Evolutionary conservation across 2,329 filamentous ascomycete genomes (phyloP).

Genomic region (Cordyceps fumosorosea): DNA sequence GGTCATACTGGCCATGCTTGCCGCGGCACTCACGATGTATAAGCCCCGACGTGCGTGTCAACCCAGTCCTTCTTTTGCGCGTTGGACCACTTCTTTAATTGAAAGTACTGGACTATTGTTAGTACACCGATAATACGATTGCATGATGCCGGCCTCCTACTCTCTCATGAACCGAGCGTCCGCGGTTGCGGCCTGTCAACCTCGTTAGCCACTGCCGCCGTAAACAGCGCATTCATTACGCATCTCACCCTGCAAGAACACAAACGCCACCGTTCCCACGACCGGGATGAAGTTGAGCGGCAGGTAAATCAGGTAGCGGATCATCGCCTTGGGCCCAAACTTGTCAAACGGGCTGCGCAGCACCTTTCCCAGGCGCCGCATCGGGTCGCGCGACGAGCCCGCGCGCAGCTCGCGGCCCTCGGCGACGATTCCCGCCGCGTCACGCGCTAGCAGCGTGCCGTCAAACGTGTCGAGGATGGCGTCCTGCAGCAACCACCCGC

Average conservation of each 20-base stretch:
- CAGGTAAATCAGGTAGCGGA: constrained; percentile 78
- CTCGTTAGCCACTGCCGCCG: neutral
- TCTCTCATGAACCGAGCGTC: constrained; percentile 44
- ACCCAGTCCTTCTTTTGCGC: constrained; percentile 63
- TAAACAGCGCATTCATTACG: neutral
- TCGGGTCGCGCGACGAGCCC: constrained; percentile 41
- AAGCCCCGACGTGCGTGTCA: constrained; percentile 63
- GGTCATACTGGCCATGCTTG: neutral
- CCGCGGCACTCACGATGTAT: constrained; percentile 61
- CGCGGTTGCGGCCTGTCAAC: constrained; percentile 38
- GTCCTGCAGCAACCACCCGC: constrained; percentile 72
- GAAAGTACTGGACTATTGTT: constrained; percentile 63
- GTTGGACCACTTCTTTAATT: constrained; percentile 76
- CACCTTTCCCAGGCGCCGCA: constrained; percentile 50
- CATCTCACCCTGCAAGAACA: constrained; percentile 61
- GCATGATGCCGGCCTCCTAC: constrained; percentile 30
- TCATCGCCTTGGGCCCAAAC: constrained; percentile 54
- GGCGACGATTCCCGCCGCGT: constrained; percentile 56
- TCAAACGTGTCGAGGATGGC: constrained; percentile 87
- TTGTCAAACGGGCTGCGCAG: constrained; percentile 51
- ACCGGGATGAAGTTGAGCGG: constrained; percentile 91
- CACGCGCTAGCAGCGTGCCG: constrained; percentile 52
- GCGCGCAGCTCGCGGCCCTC: constrained; percentile 60
- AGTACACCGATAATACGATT: neutral
- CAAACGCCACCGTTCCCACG: constrained; percentile 75